Evolutionary conservation across 306 rosid species (phyloP).

Genomic region (cucumber (Cucumis sativus)): Cucumber_9930_V3 NC_026657.2:1276501-1277000

Average conservation of each 20-base stretch:
- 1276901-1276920: neutral
- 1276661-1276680: constrained; percentile 65
- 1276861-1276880: neutral
- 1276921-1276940: neutral
- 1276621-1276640: constrained; percentile 66
- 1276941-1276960: neutral
- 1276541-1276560: constrained; percentile 33
- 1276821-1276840: constrained; percentile 5
- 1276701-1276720: neutral
- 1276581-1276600: constrained; percentile 60
- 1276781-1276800: constrained; percentile 11
- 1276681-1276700: constrained; percentile 3
- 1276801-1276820: neutral
- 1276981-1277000: neutral
- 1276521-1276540: neutral
- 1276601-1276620: constrained; percentile 86
- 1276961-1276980: constrained; percentile 6
- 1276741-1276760: neutral
- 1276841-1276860: constrained; percentile 5
- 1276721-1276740: neutral
- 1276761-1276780: constrained; percentile 29
- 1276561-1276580: constrained; percentile 27
- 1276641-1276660: constrained; percentile 72
- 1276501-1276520: neutral
- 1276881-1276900: constrained; percentile 6